Evolutionary conservation across 2,329 filamentous ascomycete genomes (phyloP).

Genomic region (Emergomyces pasteurianus): DNA sequence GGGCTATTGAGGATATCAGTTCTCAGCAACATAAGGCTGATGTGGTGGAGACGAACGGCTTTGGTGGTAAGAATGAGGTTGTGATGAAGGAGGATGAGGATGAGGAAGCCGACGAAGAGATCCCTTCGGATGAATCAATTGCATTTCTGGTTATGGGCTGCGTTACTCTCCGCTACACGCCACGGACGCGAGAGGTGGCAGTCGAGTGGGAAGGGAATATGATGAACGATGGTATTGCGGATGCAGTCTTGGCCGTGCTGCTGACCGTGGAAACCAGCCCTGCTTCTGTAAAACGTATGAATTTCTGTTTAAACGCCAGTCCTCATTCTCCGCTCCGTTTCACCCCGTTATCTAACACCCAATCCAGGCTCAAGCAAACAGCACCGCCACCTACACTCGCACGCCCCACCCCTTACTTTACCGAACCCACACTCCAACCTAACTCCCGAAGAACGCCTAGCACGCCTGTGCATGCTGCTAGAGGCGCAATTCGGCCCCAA

Average conservation of each 20-base stretch:
- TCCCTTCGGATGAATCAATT: slow-evolving; percentile 24
- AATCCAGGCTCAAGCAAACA: slow-evolving; percentile 46
- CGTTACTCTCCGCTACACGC: slow-evolving; percentile 66
- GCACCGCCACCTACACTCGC: slow-evolving; percentile 30
- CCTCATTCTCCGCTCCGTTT: slow-evolving; percentile 9
- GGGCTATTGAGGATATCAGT: slow-evolving; percentile 53
- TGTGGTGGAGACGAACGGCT: slow-evolving; percentile 14
- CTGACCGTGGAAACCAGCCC: slow-evolving; percentile 88
- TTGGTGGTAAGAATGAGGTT: neutral
- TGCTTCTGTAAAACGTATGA: slow-evolving; percentile 78
- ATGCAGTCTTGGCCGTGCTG: slow-evolving; percentile 86
- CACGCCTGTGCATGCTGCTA: slow-evolving; percentile 85
- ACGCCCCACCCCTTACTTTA: slow-evolving; percentile 27
- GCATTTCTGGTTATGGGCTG: slow-evolving; percentile 74
- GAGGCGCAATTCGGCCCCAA: slow-evolving; percentile 93
- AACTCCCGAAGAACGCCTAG: slow-evolving; percentile 62
- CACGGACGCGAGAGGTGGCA: slow-evolving; percentile 63
- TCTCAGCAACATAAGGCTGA: slow-evolving; percentile 11
- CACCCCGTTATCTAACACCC: slow-evolving; percentile 16
- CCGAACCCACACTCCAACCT: slow-evolving; percentile 65
- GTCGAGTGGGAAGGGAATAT: slow-evolving; percentile 97
- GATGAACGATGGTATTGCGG: slow-evolving; percentile 95
- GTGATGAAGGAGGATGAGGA: slow-evolving; percentile 26
- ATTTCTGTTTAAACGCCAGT: slow-evolving; percentile 9
- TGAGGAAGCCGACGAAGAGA: slow-evolving; percentile 36